Evolutionary conservation across 768 basidiomycete species (phyloP).

Genomic region (Lentinula aciculospora): DNA sequence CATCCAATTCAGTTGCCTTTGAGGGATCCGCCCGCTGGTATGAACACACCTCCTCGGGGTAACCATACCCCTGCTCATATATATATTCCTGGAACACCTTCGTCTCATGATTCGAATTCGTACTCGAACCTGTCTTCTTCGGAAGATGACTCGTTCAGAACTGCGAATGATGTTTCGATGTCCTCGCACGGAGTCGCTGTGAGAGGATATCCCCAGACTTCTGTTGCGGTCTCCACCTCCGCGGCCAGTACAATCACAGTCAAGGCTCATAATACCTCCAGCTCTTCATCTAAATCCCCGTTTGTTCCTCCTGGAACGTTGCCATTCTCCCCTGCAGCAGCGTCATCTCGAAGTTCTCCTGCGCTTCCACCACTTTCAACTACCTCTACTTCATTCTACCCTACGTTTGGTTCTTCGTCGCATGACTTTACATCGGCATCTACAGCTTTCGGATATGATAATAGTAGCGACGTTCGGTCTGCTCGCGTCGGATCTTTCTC

Average conservation of each 20-base stretch:
- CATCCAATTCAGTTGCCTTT: slow-evolving; percentile 23
- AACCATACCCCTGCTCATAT: background rate
- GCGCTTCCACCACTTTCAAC: background rate
- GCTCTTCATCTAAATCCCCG: background rate
- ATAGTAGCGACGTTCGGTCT: background rate
- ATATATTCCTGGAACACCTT: background rate
- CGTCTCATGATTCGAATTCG: background rate
- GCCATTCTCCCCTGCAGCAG: background rate
- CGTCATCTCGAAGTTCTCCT: slow-evolving; percentile 14
- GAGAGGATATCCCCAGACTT: background rate
- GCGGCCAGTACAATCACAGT: background rate
- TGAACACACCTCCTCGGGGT: slow-evolving; percentile 3
- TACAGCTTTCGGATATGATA: no score
- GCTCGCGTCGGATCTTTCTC: background rate
- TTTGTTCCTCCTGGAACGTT: background rate
- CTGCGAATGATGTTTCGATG: slow-evolving; percentile 17
- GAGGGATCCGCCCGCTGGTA: background rate
- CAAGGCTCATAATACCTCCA: background rate
- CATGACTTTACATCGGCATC: background rate
- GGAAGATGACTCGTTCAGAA: slow-evolving; percentile 16
- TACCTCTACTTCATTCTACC: background rate
- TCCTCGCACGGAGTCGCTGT: slow-evolving; percentile 7
- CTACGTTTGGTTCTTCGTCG: background rate
- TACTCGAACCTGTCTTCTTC: background rate
- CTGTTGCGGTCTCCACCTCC: slow-evolving; percentile 6